Base-by-base conservation (phyloP, 2,329 filamentous ascomycete genomes). In the Colletotrichum destructivum region DNA sequence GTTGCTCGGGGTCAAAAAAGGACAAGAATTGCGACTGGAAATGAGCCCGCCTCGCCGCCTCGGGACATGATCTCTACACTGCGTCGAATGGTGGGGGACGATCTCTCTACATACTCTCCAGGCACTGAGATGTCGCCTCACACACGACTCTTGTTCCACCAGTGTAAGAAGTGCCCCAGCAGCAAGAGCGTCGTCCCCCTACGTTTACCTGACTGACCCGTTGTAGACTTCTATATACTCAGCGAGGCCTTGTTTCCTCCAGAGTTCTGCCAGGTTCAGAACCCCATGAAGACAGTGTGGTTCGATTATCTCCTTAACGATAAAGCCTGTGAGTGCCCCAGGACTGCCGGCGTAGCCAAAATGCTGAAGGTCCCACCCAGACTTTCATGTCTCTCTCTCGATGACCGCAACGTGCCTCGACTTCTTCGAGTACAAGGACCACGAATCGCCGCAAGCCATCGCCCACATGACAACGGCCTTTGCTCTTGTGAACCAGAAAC, bases 231-330 rank as follows among this genome's bases (percentile, higher is more conserved):
- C 21, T 56, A 23, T 3, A 13, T 9, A 6, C 7, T 56, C 44
- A 21, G 23, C 31, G 35, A 64, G 16, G 61, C 61, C 35, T 18
- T 64, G 7, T 57, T 57, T 26, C 62, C 62, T 38, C 52, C 52
- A 2, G 51, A 65, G 26, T 21, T 65, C 13, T 65, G 62, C 21
- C 49, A 65, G n/a, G 15, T 51, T 5, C 31, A 18, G 15, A 23
- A 56, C 4, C 16, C 40, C 9, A 18, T 56, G 16, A 56, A 56
- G n/a, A n/a, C 51, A 11, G 38, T 35, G 13, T 65, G 51, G 62
- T 46, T 56, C 5, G 38, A 38, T 11, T 56, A 21, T n/a, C 7
- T 55, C 12, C 38, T 65, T 9, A 21, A n/a, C 6, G 51, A 65
- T 7, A 56, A 65, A 16, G 51, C 51, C 18, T 65, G 51, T 56